phyloP scores from a whole-genome alignment of 306 rosid species.

The Inga oerstediana region DNA sequence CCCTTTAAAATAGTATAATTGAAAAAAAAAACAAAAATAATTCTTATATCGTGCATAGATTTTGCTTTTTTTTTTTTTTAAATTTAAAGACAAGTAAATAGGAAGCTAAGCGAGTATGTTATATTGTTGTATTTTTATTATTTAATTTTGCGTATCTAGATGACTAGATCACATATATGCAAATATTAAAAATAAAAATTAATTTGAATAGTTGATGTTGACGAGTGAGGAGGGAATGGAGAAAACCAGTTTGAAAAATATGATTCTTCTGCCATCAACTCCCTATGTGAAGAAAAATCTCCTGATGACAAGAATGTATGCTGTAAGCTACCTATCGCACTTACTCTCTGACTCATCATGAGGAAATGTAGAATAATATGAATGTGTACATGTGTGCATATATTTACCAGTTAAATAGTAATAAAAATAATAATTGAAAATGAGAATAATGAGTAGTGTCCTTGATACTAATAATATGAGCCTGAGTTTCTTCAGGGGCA shows the following conservation, averaged over 20 bases:
- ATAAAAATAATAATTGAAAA: neutral
- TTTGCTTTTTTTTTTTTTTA: too few relatives aligned
- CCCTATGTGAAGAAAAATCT: neutral
- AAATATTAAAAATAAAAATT: neutral
- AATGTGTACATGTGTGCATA: neutral
- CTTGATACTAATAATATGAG: neutral
- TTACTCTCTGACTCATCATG: conserved; percentile 27
- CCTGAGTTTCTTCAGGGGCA: neutral
- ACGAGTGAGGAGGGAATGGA: neutral
- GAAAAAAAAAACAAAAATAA: too few relatives aligned
- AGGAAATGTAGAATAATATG: conserved; percentile 28
- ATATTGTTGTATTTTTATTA: too few relatives aligned
- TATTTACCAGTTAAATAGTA: too few relatives aligned
- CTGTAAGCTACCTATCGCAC: neutral
- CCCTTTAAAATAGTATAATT: too few relatives aligned
- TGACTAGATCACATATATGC: too few relatives aligned
- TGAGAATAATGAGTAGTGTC: conserved; percentile 30
- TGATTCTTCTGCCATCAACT: neutral
- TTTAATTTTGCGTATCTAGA: too few relatives aligned
- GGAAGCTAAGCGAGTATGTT: too few relatives aligned
- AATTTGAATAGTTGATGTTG: neutral
- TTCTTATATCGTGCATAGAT: too few relatives aligned
- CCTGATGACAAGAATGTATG: neutral
- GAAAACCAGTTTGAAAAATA: neutral
- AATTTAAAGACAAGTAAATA: too few relatives aligned